These are phyloP conservation scores for Pythium myriotylum DNA, from an alignment of 352 stramenopile genomes.

Conservation along the genomic window DNA sequence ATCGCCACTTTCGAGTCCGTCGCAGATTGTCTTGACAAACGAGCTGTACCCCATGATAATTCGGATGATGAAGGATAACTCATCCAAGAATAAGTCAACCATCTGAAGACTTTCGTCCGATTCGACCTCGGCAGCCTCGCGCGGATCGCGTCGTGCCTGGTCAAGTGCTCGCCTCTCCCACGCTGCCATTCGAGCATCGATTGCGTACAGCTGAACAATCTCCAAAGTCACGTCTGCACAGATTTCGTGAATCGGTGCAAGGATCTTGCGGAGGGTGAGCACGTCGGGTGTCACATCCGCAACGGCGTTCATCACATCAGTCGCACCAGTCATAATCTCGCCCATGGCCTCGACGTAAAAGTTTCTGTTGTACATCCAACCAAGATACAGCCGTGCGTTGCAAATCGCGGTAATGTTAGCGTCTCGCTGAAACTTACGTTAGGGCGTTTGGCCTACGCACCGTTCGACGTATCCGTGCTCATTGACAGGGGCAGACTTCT, in stretches of 20 bases:
- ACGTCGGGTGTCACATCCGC: slow-evolving; percentile 52
- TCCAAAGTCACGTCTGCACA: slow-evolving; percentile 58
- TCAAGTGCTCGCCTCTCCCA: slow-evolving; percentile 76
- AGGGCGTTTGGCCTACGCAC: slow-evolving; percentile 15
- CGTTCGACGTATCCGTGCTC: slow-evolving; percentile 85
- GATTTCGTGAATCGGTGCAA: slow-evolving; percentile 63
- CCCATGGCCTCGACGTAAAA: slow-evolving; percentile 79
- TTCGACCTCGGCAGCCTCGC: slow-evolving; percentile 42
- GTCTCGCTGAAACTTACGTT: too few relatives aligned
- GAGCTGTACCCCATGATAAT: slow-evolving; percentile 68
- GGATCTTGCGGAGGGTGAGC: slow-evolving; percentile 42
- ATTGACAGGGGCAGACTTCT: slow-evolving; percentile 63
- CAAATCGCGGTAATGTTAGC: slow-evolving; percentile 3
- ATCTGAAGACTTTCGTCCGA: slow-evolving; percentile 87
- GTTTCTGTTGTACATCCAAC: too few relatives aligned
- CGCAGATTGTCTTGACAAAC: slow-evolving; percentile 59
- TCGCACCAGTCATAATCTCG: slow-evolving; percentile 70
- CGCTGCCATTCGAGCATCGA: slow-evolving; percentile 70
- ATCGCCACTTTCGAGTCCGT: slow-evolving; percentile 43
- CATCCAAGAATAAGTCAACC: slow-evolving; percentile 83
- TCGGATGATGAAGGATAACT: slow-evolving; percentile 76
- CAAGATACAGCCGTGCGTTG: too few relatives aligned
- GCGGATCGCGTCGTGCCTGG: slow-evolving; percentile 47
- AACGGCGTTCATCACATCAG: slow-evolving; percentile 82
- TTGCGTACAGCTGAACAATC: slow-evolving; percentile 73